Percentiles rank a stretch among this genome's conserved stretches.
Evolutionary conservation across 78 protist species (phyloP).

Genomic region (Guillardia theta): DNA sequence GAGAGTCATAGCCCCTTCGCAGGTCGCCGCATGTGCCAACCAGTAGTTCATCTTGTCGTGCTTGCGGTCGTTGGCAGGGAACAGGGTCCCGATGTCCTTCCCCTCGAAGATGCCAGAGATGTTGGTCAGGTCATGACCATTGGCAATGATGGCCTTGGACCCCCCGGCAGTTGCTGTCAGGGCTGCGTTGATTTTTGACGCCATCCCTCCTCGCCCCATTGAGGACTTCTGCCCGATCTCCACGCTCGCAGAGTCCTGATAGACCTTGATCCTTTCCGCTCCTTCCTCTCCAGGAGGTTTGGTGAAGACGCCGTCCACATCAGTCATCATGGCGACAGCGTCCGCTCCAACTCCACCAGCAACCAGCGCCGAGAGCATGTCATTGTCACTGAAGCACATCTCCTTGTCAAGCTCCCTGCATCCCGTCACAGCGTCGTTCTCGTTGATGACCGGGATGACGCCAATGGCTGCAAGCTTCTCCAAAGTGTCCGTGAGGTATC

Average conservation of each 20-base stretch:
- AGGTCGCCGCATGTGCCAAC: too few relatives aligned
- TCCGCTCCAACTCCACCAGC: constrained; percentile 38
- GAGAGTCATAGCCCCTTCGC: too few relatives aligned
- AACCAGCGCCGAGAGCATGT: constrained; percentile 46
- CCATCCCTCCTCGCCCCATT: constrained; percentile 10
- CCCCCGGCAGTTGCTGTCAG: neutral
- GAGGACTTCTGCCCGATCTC: neutral
- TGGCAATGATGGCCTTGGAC: neutral
- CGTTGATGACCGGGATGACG: neutral
- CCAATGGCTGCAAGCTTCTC: neutral
- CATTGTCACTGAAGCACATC: neutral
- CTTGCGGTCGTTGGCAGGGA: neutral
- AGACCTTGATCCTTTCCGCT: neutral
- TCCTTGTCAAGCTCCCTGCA: neutral
- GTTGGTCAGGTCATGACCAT: neutral
- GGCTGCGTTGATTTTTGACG: constrained; percentile 8
- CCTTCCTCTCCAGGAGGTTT: constrained; percentile 23
- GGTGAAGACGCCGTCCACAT: constrained; percentile 62
- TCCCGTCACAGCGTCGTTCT: constrained; percentile 24
- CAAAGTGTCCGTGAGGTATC: constrained; percentile 7
- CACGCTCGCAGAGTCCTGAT: neutral
- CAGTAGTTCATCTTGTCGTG: too few relatives aligned
- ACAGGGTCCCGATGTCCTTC: neutral
- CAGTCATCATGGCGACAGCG: constrained; percentile 55
- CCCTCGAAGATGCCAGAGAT: neutral